Percentiles rank a stretch among this genome's conserved stretches.
These are phyloP conservation scores for Beauveria asiatica DNA, from an alignment of 2,329 filamentous ascomycete species.

Conservation along the genomic window DNA sequence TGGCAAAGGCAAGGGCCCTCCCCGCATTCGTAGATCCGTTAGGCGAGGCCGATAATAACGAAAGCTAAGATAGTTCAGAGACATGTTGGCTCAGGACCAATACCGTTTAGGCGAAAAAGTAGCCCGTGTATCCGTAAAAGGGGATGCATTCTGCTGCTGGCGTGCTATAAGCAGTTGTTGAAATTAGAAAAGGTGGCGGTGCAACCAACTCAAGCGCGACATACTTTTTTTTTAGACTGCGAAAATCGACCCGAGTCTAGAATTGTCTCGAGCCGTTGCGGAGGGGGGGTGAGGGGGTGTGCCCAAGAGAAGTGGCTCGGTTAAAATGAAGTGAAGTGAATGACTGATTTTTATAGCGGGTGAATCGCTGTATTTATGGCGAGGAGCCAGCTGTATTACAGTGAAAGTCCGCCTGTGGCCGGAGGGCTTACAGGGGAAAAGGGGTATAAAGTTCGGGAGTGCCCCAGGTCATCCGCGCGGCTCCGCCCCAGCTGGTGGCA, in stretches of 20 bases:
- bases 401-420: background rate
- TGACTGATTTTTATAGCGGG: background rate
- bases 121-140: background rate
- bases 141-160: background rate
- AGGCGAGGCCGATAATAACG: background rate
- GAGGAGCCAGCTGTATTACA: background rate
- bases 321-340: too few species aligned
- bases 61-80: background rate
- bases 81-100: background rate
- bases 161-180: background rate
- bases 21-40: background rate
- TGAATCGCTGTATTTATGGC: background rate
- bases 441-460: background rate
- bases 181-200: slow-evolving; percentile 13
- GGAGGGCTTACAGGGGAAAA: background rate
- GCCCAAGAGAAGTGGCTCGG: background rate
- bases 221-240: background rate
- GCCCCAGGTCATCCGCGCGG: background rate
- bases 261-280: slow-evolving; percentile 2
- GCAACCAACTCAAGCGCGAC: background rate
- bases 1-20: too few species aligned
- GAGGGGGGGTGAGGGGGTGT: background rate
- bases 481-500: background rate
- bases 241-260: slow-evolving; percentile 4
- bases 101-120: background rate